A percentile compares a stretch with the other conserved stretches of the same genome.
Conservation (phyloP, 2,329 filamentous ascomycete genomes). For the Penicillium sp. region DNA sequence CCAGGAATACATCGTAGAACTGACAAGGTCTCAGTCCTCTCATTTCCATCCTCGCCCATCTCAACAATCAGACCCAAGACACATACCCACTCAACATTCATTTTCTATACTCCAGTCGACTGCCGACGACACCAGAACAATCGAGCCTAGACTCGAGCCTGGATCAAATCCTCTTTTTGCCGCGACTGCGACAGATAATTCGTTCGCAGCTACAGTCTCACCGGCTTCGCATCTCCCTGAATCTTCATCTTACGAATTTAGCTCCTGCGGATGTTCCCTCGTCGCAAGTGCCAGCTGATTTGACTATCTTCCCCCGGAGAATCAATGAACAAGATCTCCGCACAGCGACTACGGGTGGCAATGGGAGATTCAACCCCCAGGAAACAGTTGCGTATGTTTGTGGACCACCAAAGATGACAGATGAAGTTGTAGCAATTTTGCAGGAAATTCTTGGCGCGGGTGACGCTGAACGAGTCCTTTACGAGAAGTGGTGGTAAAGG, state of each 20-base stretch:
- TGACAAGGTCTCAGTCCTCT: constrained; percentile 51
- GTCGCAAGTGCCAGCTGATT: constrained; percentile 17
- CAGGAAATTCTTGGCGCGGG: constrained; percentile 39
- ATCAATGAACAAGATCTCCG: constrained; percentile 36
- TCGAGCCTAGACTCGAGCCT: constrained; percentile 12
- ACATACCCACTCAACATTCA: constrained; percentile 44
- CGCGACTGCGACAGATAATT: constrained; percentile 40
- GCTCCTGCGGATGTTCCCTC: constrained; percentile 6
- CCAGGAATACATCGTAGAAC: neutral
- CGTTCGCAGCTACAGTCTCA: constrained; percentile 24
- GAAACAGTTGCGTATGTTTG: constrained; percentile 60
- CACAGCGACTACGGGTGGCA: constrained; percentile 27
- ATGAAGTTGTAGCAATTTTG: constrained; percentile 51
- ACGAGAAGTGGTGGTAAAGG: constrained; percentile 59
- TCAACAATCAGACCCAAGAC: constrained; percentile 45
- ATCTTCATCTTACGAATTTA: constrained; percentile 34
- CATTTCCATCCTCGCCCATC: constrained; percentile 63
- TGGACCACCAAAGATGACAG: constrained; percentile 63
- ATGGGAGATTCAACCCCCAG: constrained; percentile 23
- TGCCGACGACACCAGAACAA: constrained; percentile 17
- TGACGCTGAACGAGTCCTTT: constrained; percentile 46
- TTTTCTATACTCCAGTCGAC: constrained; percentile 59
- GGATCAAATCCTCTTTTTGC: constrained; percentile 44
- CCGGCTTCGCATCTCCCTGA: constrained; percentile 27
- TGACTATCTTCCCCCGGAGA: constrained; percentile 29